A percentile compares a stretch with the other conserved stretches of the same genome.
Evolutionary conservation across 345 rosid species (phyloP).

Genomic region (rapeseed (Brassica napus)): DNA sequence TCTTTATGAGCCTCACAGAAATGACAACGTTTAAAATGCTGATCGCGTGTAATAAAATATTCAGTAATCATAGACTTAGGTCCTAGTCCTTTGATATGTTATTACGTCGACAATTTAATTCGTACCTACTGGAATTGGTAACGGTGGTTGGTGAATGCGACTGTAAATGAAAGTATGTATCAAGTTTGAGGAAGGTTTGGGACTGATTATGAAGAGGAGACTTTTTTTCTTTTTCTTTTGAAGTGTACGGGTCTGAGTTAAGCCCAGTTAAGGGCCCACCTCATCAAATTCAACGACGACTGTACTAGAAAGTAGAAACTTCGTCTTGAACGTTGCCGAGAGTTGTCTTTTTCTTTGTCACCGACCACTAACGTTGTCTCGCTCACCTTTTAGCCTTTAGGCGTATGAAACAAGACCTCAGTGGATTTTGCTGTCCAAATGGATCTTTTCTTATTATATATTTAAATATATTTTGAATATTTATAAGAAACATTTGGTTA

Average conservation of each 20-base stretch:
- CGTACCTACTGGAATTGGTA: not conserved
- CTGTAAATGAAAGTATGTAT: not conserved
- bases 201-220: not conserved
- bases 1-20: not conserved
- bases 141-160: not conserved
- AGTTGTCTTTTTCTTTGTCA: slow-evolving; percentile 16
- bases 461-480: not conserved
- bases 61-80: not conserved
- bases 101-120: not conserved
- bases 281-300: not conserved
- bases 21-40: not conserved
- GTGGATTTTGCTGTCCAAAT: not conserved
- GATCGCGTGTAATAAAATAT: not conserved
- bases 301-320: not conserved
- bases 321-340: not conserved
- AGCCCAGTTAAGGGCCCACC: slow-evolving; percentile 22
- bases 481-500: not conserved
- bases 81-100: not conserved
- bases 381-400: not conserved
- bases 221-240: not conserved
- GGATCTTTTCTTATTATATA: not conserved
- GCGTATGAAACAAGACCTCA: not conserved
- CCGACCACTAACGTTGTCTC: slow-evolving; percentile 9
- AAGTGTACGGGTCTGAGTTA: slow-evolving; percentile 14
- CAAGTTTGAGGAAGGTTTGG: not conserved